Evolutionary conservation across 2,329 filamentous ascomycete species (phyloP).

Genomic region (Xylaria sp.): DNA sequence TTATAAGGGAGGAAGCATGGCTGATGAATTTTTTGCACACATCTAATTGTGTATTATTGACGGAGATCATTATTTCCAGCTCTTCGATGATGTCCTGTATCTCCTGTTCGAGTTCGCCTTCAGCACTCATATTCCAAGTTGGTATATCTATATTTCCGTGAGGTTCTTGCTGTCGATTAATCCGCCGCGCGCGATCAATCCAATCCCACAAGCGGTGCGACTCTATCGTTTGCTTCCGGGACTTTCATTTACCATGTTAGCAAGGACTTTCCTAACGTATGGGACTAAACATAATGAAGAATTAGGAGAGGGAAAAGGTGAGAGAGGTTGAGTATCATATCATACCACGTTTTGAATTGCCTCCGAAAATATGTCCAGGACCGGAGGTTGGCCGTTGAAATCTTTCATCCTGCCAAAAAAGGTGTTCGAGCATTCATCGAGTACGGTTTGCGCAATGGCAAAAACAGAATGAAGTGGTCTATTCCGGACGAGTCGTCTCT

Average conservation of each 20-base stretch:
- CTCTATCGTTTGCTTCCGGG: slow-evolving; percentile 18
- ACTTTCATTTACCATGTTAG: slow-evolving; percentile 33
- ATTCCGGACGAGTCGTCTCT: slow-evolving; percentile 39
- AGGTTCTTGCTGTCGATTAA: slow-evolving; percentile 16
- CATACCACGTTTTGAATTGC: slow-evolving; percentile 48
- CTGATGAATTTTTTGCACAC: slow-evolving; percentile 35
- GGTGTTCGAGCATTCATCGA: slow-evolving; percentile 52
- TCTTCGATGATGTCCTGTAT: slow-evolving; percentile 51
- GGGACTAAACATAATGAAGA: not conserved
- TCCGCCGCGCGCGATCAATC: slow-evolving; percentile 19
- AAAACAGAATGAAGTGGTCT: slow-evolving; percentile 23
- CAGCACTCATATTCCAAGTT: slow-evolving; percentile 29
- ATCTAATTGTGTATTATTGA: slow-evolving; percentile 45
- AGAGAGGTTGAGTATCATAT: not conserved
- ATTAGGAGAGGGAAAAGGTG: not conserved
- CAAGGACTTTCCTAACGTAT: not conserved
- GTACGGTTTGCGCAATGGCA: slow-evolving; percentile 49
- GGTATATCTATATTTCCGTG: slow-evolving; percentile 9
- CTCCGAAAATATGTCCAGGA: slow-evolving; percentile 50
- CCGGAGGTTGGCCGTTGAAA: slow-evolving; percentile 47
- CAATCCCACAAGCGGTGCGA: slow-evolving; percentile 19
- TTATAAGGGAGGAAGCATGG: slow-evolving; percentile 9
- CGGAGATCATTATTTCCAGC: slow-evolving; percentile 49
- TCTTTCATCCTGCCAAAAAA: slow-evolving; percentile 52
- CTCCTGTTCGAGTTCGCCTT: slow-evolving; percentile 49